Evolutionary conservation across 345 rosid species (phyloP).

Genomic region (Bruguiera gymnorhiza): DNA sequence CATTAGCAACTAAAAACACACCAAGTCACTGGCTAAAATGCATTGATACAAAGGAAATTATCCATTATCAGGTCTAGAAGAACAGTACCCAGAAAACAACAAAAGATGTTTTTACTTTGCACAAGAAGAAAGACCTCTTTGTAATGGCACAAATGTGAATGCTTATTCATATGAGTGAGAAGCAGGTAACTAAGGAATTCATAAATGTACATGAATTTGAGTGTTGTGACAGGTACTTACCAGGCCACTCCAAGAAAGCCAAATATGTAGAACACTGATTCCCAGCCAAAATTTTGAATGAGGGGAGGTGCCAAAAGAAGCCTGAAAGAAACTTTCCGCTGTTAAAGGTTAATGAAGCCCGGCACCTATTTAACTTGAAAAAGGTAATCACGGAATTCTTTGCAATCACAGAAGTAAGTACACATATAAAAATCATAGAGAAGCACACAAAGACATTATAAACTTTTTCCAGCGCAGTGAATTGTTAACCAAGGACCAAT

Average conservation of each 20-base stretch:
- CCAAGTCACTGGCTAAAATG: background rate
- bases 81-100: slow-evolving; percentile 1
- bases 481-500: background rate
- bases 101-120: slow-evolving; percentile 3
- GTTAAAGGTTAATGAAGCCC: slow-evolving; percentile 21
- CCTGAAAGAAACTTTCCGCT: slow-evolving; percentile 44
- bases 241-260: slow-evolving; percentile 75
- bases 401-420: no score
- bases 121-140: slow-evolving; percentile 9
- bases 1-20: slow-evolving; percentile 2
- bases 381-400: background rate
- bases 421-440: no score
- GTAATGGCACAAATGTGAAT: background rate
- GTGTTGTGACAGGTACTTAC: slow-evolving; percentile 41
- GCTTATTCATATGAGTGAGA: slow-evolving; percentile 11
- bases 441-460: no score
- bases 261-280: slow-evolving; percentile 80
- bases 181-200: background rate
- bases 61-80: background rate
- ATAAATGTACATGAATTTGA: background rate
- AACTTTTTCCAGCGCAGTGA: no score
- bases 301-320: slow-evolving; percentile 92
- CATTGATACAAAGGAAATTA: background rate
- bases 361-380: background rate
- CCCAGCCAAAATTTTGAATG: slow-evolving; percentile 85